Evolutionary conservation across 768 basidiomycete genomes (phyloP).

Genomic region (Boletus insuetus): DNA sequence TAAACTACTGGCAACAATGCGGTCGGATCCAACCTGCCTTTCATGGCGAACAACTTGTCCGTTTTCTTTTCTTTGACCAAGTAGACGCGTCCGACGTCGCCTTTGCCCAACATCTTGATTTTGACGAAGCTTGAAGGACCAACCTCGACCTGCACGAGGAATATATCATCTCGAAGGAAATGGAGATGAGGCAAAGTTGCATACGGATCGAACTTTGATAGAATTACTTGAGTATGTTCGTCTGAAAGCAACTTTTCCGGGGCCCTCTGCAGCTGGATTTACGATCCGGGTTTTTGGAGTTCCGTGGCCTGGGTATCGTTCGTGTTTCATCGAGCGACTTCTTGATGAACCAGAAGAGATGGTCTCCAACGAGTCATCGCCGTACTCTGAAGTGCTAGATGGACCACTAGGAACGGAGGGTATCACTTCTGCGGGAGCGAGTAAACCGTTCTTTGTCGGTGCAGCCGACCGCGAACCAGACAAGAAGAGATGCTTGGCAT

Average conservation of each 20-base stretch:
- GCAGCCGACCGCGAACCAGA: conserved; percentile 54
- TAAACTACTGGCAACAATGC: conserved; percentile 6
- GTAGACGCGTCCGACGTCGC: conserved; percentile 98
- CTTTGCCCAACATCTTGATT: conserved; percentile 97
- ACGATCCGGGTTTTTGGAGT: conserved; percentile 43
- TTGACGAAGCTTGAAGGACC: conserved; percentile 93
- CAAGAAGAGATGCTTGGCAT: conserved; percentile 87
- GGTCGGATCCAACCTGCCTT: conserved; percentile 59
- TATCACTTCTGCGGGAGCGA: conserved; percentile 64
- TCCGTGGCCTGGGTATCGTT: conserved; percentile 29
- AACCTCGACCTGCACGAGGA: conserved; percentile 74
- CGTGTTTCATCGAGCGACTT: conserved; percentile 44
- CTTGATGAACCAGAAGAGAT: conserved; percentile 74
- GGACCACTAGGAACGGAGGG: conserved; percentile 53
- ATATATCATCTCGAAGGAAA: neutral
- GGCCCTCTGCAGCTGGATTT: conserved; percentile 45
- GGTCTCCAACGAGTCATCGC: conserved; percentile 73
- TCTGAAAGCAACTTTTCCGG: conserved; percentile 73
- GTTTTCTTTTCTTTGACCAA: conserved; percentile 98
- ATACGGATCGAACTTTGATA: conserved; percentile 87
- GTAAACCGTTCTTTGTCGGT: conserved; percentile 72
- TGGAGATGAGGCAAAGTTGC: conserved; percentile 21
- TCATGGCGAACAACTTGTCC: conserved; percentile 96
- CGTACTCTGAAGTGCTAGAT: conserved; percentile 53
- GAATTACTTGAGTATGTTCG: conserved; percentile 97